phyloP scores from a whole-genome alignment of 1,139 yeast genomes.

The Zygoascus hellenicus region DNA sequence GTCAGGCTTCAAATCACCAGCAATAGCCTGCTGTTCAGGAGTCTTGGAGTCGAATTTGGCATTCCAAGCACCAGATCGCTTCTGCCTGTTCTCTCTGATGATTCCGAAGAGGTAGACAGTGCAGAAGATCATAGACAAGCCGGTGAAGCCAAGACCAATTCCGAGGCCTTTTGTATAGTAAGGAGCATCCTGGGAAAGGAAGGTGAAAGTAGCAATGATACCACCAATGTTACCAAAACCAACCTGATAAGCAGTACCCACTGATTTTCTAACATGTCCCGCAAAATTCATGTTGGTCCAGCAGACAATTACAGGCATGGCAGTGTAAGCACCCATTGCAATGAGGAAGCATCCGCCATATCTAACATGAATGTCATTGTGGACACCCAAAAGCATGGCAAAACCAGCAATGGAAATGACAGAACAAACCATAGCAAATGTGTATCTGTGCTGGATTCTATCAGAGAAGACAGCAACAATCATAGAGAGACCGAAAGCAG shows the following conservation, averaged over 20 bases:
- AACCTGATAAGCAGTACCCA: constrained; percentile 70
- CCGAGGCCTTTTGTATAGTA: constrained; percentile 53
- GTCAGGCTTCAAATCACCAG: constrained; percentile 64
- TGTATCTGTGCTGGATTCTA: constrained; percentile 40
- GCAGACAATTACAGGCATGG: constrained; percentile 72
- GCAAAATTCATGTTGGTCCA: constrained; percentile 66
- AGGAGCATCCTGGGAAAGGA: constrained; percentile 54
- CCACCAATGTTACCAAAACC: constrained; percentile 86
- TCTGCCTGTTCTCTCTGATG: constrained; percentile 33
- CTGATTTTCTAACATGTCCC: constrained; percentile 65
- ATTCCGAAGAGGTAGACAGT: constrained; percentile 41
- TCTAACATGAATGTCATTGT: constrained; percentile 37
- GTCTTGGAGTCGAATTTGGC: constrained; percentile 40
- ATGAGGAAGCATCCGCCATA: constrained; percentile 69
- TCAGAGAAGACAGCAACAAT: constrained; percentile 43
- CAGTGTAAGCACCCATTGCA: constrained; percentile 60
- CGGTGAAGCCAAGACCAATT: constrained; percentile 48
- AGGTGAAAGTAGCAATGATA: constrained; percentile 62
- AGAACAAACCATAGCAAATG: constrained; percentile 42
- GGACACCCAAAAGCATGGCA: constrained; percentile 41
- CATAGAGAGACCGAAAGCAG: constrained; percentile 53
- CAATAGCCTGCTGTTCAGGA: constrained; percentile 43
- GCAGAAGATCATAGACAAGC: constrained; percentile 45
- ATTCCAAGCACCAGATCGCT: constrained; percentile 31
- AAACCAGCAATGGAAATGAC: constrained; percentile 50